Base-by-base conservation (phyloP, 2,329 filamentous ascomycete genomes). In the Thelonectria rubi region DNA sequence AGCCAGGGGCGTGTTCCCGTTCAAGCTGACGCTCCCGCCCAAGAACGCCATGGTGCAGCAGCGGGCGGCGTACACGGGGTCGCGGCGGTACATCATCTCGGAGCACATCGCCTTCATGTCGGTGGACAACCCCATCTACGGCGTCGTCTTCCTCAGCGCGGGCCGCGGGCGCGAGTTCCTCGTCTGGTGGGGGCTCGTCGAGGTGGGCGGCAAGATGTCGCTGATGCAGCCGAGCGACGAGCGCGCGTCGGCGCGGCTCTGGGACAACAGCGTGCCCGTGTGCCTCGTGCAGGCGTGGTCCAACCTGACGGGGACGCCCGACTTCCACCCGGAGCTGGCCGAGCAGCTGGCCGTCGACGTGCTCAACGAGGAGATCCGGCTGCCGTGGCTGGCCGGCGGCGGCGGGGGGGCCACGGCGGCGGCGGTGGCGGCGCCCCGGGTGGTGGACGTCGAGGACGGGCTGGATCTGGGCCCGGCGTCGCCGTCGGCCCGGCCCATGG, bases 181-280 rank as follows among this genome's bases (percentile, higher is more conserved):
- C n/a, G 53, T 72, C 14, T 72, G 69, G 69, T 72, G 69, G 69
- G 69, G 69, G 9, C 59, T 71, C n/a, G 67, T 72, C 54, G 68
- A 71, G 60, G 53, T 68, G 46, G 69, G 69, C 50, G 64, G 66
- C 34, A 65, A 62, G 59, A 71, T 71, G 69, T 71, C 60, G 39
- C 46, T 63, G 50, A 59, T 55, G 55, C 55, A 71, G 34, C 34
- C 34, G 7, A 37, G 34, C 60, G 64, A 71, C 48, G 65, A 71
- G 45, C 69, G 51, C 60, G 69, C 52, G 30, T 60, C 57, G 7
- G 67, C 69, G 32, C 67, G 69, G 17, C 62, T 71, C 43, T 71
- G 69, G 69, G 68, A 69, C 58, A 70, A 70, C 50, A 70, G 67
- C 51, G 67, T 72, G 9, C 69, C 69, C 32, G 69, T 72, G 48